Evolutionary conservation across 352 stramenopile species (phyloP).

Genomic region (Pythium monospermum): DNA sequence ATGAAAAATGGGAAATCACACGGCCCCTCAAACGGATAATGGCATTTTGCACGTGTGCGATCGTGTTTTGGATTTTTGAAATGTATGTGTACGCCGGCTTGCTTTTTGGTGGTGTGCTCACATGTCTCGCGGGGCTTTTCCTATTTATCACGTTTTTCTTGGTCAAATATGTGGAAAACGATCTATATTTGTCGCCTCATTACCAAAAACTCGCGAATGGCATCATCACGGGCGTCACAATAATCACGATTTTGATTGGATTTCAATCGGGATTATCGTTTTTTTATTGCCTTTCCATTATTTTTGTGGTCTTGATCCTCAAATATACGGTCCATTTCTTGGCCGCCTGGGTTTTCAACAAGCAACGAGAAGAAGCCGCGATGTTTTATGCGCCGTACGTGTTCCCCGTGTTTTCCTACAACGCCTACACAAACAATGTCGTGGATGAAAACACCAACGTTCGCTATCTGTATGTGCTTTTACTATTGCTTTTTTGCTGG

Average conservation of each 20-base stretch:
- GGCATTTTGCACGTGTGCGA: constrained; percentile 23
- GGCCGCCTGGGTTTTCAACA: constrained; percentile 53
- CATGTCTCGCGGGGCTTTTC: constrained; percentile 55
- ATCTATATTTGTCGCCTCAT: constrained; percentile 64
- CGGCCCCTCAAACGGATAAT: constrained; percentile 36
- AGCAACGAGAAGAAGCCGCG: constrained; percentile 48
- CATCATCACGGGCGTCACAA: constrained; percentile 35
- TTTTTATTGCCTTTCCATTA: constrained; percentile 83
- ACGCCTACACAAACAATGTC: constrained; percentile 89
- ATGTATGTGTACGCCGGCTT: constrained; percentile 69
- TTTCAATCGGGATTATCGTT: constrained; percentile 54
- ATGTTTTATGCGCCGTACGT: constrained; percentile 87
- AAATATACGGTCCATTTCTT: constrained; percentile 61
- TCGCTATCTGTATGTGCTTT: constrained; percentile 56
- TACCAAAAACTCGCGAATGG: constrained; percentile 49
- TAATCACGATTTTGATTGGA: constrained; percentile 33
- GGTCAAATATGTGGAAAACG: constrained; percentile 82
- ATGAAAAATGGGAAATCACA: constrained; percentile 64
- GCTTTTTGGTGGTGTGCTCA: constrained; percentile 47
- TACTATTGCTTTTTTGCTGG: constrained; percentile 81
- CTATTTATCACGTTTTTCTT: constrained; percentile 74
- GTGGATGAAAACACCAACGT: constrained; percentile 79
- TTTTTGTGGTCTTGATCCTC: constrained; percentile 78
- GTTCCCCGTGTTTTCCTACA: constrained; percentile 90
- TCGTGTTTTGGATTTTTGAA: constrained; percentile 70